These are phyloP conservation scores for Penicillium nordicum DNA, from an alignment of 2,329 filamentous ascomycete species.

Conservation along the genomic window DNA sequence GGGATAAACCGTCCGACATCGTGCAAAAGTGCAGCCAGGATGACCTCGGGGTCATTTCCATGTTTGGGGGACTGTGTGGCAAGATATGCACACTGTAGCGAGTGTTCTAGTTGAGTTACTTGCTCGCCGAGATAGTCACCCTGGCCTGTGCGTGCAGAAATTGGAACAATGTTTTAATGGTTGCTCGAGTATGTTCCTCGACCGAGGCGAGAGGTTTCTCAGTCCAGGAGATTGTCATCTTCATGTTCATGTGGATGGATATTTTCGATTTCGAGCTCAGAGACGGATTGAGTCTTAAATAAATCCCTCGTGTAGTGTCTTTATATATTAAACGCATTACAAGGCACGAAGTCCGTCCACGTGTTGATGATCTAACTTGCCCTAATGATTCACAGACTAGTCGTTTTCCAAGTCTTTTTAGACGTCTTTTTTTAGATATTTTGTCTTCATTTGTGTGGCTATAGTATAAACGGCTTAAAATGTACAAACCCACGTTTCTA, in stretches of 20 bases:
- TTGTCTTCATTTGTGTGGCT: too few relatives aligned
- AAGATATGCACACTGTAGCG: constrained; percentile 28
- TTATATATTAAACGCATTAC: too few relatives aligned
- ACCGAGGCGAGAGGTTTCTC: constrained; percentile 14
- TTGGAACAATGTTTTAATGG: constrained; percentile 23
- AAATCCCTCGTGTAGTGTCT: not conserved
- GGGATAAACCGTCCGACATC: constrained; percentile 34
- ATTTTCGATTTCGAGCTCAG: too few relatives aligned
- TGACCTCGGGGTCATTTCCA: constrained; percentile 23
- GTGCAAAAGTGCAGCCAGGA: constrained; percentile 30
- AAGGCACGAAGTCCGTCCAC: too few relatives aligned
- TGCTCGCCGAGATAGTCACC: constrained; percentile 30
- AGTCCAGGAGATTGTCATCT: not conserved
- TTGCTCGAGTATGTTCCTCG: constrained; percentile 17
- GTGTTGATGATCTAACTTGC: too few relatives aligned
- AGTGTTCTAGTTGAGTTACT: constrained; percentile 32
- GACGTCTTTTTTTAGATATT: too few relatives aligned
- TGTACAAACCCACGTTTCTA: too few relatives aligned
- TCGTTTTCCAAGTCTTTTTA: too few relatives aligned
- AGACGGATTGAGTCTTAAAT: not conserved
- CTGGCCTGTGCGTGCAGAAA: constrained; percentile 28
- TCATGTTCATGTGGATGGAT: constrained; percentile 6
- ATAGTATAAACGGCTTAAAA: too few relatives aligned
- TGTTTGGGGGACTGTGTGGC: constrained; percentile 20
- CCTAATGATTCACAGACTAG: too few relatives aligned